Percentiles rank a stretch among this genome's conserved stretches.
phyloP scores from a whole-genome alignment of 2,329 filamentous ascomycete species.

The Ophiostoma quercus region DNA sequence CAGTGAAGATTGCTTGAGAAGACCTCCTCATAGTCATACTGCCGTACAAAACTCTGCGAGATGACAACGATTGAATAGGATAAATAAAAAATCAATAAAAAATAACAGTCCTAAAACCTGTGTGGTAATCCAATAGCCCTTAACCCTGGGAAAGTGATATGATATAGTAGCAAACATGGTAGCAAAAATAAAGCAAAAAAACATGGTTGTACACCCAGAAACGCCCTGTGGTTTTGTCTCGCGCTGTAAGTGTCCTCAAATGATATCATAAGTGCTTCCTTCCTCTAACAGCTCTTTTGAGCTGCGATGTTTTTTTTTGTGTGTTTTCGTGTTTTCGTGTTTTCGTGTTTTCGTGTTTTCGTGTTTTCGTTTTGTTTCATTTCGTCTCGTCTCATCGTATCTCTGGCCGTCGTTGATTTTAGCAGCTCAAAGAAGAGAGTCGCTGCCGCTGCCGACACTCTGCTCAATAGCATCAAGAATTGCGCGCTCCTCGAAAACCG shows the following conservation, averaged over 20 bases:
- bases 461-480: slow-evolving; percentile 71
- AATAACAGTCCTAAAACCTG: slow-evolving; percentile 1
- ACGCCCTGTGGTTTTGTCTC: slow-evolving; percentile 8
- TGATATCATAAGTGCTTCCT: slow-evolving; percentile 12
- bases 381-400: neutral
- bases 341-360: neutral
- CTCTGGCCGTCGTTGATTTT: neutral
- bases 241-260: neutral
- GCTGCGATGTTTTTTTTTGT: neutral
- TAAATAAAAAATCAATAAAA: neutral
- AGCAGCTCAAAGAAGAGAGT: slow-evolving; percentile 56
- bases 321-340: neutral
- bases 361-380: neutral
- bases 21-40: neutral
- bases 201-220: neutral
- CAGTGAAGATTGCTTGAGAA: neutral
- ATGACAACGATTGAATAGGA: neutral
- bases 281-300: neutral
- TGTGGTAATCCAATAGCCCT: neutral
- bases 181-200: neutral
- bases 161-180: neutral
- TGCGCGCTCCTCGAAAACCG: slow-evolving; percentile 75
- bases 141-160: neutral
- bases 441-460: slow-evolving; percentile 69
- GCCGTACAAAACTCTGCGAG: too few species aligned